Percentiles rank a stretch among this genome's conserved stretches.
Conservation (phyloP, 2,329 filamentous ascomycete genomes). For the Talaromyces sp. region DNA sequence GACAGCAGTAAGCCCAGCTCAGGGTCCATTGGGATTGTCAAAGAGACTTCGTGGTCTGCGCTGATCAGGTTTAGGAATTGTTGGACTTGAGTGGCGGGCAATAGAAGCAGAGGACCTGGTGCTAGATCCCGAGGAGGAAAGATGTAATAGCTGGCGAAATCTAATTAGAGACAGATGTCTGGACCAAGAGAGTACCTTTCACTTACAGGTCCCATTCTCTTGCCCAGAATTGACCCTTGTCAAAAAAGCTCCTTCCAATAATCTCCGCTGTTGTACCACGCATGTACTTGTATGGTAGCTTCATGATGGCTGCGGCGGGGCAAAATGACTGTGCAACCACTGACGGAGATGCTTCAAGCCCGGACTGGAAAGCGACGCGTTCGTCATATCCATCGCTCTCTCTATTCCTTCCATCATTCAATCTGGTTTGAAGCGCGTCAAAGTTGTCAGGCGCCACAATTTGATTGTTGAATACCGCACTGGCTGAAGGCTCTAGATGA, state of each 20-base stretch:
- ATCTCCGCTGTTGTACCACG: slow-evolving; percentile 29
- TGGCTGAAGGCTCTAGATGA: neutral
- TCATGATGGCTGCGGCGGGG: slow-evolving; percentile 37
- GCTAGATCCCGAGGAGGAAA: slow-evolving; percentile 50
- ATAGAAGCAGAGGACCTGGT: slow-evolving; percentile 60
- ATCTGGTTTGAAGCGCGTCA: neutral
- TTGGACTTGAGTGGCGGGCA: slow-evolving; percentile 65
- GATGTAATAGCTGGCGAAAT: slow-evolving; percentile 62
- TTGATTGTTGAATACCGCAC: neutral
- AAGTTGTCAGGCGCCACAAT: neutral
- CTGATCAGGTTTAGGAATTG: slow-evolving; percentile 65
- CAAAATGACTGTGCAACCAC: slow-evolving; percentile 34
- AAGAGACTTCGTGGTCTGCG: slow-evolving; percentile 43
- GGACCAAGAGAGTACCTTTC: neutral
- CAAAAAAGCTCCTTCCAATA: slow-evolving; percentile 41
- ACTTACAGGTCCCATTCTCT: slow-evolving; percentile 75
- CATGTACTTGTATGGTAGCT: slow-evolving; percentile 45
- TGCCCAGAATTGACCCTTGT: slow-evolving; percentile 46
- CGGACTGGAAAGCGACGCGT: slow-evolving; percentile 4
- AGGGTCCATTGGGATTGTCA: slow-evolving; percentile 58
- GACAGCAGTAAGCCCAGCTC: slow-evolving; percentile 57
- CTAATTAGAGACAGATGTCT: neutral
- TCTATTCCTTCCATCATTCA: neutral
- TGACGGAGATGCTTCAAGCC: slow-evolving; percentile 8
- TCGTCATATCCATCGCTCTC: slow-evolving; percentile 6